A percentile compares a stretch with the other conserved stretches of the same genome.
Conservation (phyloP, 495 filamentous ascomycete genomes). For the Penicillium daleae region DNA sequence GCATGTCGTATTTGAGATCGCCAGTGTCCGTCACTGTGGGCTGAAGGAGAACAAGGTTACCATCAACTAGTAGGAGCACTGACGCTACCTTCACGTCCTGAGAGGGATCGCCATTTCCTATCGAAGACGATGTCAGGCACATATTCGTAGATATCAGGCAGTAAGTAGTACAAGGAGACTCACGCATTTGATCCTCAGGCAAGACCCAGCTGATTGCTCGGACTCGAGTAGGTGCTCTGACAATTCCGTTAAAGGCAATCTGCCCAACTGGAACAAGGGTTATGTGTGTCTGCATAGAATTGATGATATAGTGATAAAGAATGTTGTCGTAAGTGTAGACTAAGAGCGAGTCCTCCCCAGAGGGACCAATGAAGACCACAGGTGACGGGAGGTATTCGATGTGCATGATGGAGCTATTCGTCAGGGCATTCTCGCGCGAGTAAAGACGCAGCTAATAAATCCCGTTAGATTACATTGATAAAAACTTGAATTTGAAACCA, state of each 20-base stretch:
- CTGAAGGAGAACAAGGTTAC: conserved; percentile 90
- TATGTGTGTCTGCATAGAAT: conserved; percentile 67
- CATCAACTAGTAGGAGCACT: conserved; percentile 92
- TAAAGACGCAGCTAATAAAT: conserved; percentile 75
- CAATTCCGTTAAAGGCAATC: conserved; percentile 95
- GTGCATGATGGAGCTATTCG: conserved; percentile 70
- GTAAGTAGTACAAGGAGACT: conserved; percentile 26
- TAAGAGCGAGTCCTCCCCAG: conserved; percentile 90
- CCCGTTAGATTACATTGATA: neutral
- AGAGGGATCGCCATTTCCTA: conserved; percentile 86
- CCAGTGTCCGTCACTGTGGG: conserved; percentile 76
- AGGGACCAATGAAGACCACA: conserved; percentile 81
- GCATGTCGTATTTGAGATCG: conserved; percentile 96
- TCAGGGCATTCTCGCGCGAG: conserved; percentile 82
- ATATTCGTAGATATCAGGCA: neutral
- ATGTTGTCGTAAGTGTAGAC: conserved; percentile 96
- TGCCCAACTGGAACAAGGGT: conserved; percentile 89
- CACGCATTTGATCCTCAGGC: conserved; percentile 84
- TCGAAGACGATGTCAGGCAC: conserved; percentile 22
- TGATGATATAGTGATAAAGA: conserved; percentile 91
- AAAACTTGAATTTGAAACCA: neutral
- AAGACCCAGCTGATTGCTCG: conserved; percentile 94
- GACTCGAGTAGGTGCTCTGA: conserved; percentile 88
- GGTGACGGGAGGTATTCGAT: conserved; percentile 78
- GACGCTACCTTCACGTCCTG: conserved; percentile 95